Base-by-base conservation (phyloP, 1,139 yeast genomes). In the Saccharomyces pastorianus region DNA sequence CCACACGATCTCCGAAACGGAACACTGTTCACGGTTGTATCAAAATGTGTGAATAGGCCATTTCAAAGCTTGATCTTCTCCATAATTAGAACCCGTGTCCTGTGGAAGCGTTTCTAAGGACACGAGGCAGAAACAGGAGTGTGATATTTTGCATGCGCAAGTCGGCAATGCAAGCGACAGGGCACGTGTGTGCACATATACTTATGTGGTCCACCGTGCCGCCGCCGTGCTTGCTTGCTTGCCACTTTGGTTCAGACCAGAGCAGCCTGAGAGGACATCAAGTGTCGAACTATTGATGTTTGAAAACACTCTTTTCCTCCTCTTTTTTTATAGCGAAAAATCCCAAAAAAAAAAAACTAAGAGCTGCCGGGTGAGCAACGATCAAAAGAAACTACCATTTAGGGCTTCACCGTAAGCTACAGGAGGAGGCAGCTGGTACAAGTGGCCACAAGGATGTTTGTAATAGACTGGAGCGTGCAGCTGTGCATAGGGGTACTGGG, bases 61-160 rank as follows among this genome's bases (percentile, higher is more conserved):
- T 61, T 49, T 48, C 41, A 68, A 70, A 74, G 86, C 86, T 81
- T 80, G 56, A 57, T 83, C 81, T 83, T 74, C 88, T 83, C 88
- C 88, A 72, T 77, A 64, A 81, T 60, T 71, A 83, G 85, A 79
- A 82, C 86, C 85, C 83, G 75, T 64, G 73, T 71, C 74, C 83
- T 74, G 81, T 72, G 66, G 79, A 61, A 64, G 67, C 58, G 64
- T n/a, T 32, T 13, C 11, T 28, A 55, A 64, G 70, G 82, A 79
- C 62, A 66, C 76, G 85, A 76, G 86, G 87, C 88, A 83, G 88
- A 83, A 83, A 78, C 76, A 77, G 88, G 88, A 82, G 88, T 71
- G 63, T 27, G n/a, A 13, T 34, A 28, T 2, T 14, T 20, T 25
- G 23, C 50, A 25, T 50, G 26, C 28, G 23, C 54, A 34, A 41